A percentile compares a stretch with the other conserved stretches of the same genome.
phyloP scores from a whole-genome alignment of 192 early-diverging fungal species.

The Coemansia sp. region DNA sequence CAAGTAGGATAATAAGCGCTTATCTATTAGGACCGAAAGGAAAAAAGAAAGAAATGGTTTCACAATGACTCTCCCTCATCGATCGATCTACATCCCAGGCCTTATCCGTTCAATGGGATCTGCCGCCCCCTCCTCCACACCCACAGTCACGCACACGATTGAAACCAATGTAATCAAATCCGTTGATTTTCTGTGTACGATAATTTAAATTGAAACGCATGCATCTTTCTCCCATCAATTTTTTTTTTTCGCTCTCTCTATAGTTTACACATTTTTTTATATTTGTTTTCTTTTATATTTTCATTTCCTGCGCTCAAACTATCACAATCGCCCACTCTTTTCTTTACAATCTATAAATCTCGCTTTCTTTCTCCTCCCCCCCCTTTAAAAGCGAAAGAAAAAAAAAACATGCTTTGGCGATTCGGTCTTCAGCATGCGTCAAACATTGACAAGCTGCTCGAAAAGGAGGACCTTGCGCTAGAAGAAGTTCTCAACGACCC shows the following conservation, averaged over 20 bases:
- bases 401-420: constrained; percentile 88
- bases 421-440: constrained; percentile 92
- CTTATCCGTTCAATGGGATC: too few species aligned
- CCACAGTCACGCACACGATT: background rate
- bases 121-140: too few species aligned
- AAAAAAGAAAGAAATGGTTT: too few species aligned
- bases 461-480: constrained; percentile 84
- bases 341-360: background rate
- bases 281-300: constrained; percentile 2
- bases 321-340: background rate
- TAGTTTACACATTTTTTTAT: background rate
- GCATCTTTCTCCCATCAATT: background rate
- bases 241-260: background rate
- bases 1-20: background rate
- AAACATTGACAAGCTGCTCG: constrained; percentile 87
- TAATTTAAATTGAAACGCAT: background rate
- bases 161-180: background rate
- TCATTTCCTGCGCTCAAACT: background rate
- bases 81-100: too few species aligned
- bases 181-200: constrained; percentile 2
- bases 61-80: too few species aligned
- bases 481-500: constrained; percentile 91
- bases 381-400: background rate
- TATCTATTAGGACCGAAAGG: too few species aligned
- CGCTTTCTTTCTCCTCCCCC: background rate